Percentiles rank a stretch among this genome's conserved stretches.
Evolutionary conservation across 768 basidiomycete species (phyloP).

Genomic region (Pleurotus djamor): DNA sequence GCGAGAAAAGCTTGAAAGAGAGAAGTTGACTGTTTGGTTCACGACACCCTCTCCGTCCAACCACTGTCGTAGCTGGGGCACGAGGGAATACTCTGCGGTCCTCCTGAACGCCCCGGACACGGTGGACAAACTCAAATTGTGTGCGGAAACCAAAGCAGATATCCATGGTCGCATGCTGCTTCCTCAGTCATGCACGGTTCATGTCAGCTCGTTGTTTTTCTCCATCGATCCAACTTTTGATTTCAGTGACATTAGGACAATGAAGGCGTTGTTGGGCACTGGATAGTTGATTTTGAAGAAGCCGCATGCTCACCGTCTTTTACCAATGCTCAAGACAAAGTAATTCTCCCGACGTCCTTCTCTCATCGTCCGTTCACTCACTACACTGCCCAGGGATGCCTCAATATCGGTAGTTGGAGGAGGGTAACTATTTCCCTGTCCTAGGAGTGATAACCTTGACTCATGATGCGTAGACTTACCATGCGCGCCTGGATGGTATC

Average conservation of each 20-base stretch:
- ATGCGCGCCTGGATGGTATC: constrained; percentile 24
- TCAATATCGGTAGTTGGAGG: not conserved
- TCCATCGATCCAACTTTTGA: not conserved
- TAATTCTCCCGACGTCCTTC: not conserved
- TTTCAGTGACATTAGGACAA: not conserved
- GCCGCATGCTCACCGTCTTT: not conserved
- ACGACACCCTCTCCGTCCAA: not conserved
- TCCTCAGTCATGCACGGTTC: not conserved
- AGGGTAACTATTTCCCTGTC: not conserved
- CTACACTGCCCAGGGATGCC: not conserved
- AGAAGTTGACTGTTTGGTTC: not conserved
- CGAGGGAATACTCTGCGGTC: not conserved
- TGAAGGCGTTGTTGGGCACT: not conserved
- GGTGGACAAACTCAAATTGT: not conserved
- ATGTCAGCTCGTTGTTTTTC: not conserved
- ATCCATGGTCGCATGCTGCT: not conserved
- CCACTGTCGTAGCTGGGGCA: not conserved
- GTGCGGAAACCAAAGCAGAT: not conserved
- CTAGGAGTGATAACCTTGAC: not conserved
- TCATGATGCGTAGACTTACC: constrained; percentile 20
- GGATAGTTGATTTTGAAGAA: not conserved
- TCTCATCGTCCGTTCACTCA: not conserved
- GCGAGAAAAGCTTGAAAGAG: no score
- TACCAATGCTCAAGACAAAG: not conserved
- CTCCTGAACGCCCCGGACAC: not conserved